Conservation (phyloP, 2,329 filamentous ascomycete species). For the Pyricularia sp. region DNA sequence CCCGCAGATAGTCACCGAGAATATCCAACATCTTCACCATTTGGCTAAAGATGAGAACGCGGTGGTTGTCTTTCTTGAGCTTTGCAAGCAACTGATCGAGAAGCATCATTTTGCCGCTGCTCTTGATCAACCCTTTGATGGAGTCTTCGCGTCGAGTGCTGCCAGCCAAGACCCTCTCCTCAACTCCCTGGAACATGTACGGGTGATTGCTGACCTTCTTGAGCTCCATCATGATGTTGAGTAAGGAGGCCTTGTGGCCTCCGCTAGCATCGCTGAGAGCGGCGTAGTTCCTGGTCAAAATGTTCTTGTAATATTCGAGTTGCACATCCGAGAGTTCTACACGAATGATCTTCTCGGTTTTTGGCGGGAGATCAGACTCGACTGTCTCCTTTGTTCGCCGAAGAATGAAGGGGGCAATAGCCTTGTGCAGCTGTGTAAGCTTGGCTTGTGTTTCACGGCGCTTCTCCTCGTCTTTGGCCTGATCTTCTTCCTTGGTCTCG, state of each 20-base stretch:
- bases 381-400: slow-evolving; percentile 95
- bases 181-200: slow-evolving; percentile 91
- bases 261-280: slow-evolving; percentile 81
- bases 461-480: slow-evolving; percentile 20
- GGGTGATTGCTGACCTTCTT: slow-evolving; percentile 99
- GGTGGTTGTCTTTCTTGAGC: slow-evolving; percentile 82
- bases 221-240: slow-evolving; percentile 99
- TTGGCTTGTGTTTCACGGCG: slow-evolving; percentile 76
- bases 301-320: slow-evolving; percentile 97
- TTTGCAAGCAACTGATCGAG: slow-evolving; percentile 91
- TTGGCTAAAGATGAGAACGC: slow-evolving; percentile 95
- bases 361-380: slow-evolving; percentile 88
- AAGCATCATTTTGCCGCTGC: slow-evolving; percentile 99
- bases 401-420: slow-evolving; percentile 88
- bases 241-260: slow-evolving; percentile 83
- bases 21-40: slow-evolving; percentile 99
- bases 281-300: slow-evolving; percentile 89
- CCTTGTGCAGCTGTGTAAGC: slow-evolving; percentile 68
- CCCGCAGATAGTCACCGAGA: slow-evolving; percentile 80
- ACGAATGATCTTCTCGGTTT: slow-evolving; percentile 97
- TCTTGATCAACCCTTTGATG: slow-evolving; percentile 84
- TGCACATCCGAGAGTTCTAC: slow-evolving; percentile 95
- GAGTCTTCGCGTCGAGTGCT: slow-evolving; percentile 76
- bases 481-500: slow-evolving; percentile 17
- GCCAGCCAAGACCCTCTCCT: slow-evolving; percentile 74